phyloP scores from a whole-genome alignment of 768 basidiomycete genomes.

The Xerocomellus chrysenteron region DNA sequence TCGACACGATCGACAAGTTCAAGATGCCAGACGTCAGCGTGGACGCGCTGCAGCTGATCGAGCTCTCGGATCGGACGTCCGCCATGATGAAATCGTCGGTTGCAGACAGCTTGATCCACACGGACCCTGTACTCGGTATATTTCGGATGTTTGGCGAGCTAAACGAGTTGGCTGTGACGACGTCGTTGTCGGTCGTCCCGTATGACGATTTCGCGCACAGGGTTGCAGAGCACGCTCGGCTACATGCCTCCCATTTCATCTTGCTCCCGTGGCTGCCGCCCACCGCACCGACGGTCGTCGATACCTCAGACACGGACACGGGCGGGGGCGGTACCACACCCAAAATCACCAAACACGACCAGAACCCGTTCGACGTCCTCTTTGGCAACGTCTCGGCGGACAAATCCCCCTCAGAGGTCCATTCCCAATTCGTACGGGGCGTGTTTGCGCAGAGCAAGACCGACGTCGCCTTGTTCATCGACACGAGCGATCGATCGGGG shows the following conservation, averaged over 20 bases:
- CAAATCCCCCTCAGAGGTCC: conserved; percentile 50
- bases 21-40: not conserved
- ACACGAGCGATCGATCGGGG: conserved; percentile 45
- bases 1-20: not conserved
- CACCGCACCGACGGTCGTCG: conserved; percentile 8
- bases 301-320: not conserved
- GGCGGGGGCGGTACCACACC: not conserved
- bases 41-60: conserved; percentile 49
- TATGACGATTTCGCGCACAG: conserved; percentile 70
- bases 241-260: conserved; percentile 66
- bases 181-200: conserved; percentile 72
- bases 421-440: conserved; percentile 81
- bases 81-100: conserved; percentile 65
- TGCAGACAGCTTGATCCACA: conserved; percentile 64
- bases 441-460: conserved; percentile 69
- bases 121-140: conserved; percentile 70
- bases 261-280: conserved; percentile 79
- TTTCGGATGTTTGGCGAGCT: conserved; percentile 78
- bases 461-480: conserved; percentile 85
- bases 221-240: conserved; percentile 65
- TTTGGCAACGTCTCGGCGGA: conserved; percentile 43
- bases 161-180: conserved; percentile 60
- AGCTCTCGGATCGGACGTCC: conserved; percentile 66
- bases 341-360: conserved; percentile 16
- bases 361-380: conserved; percentile 72